Percentiles rank a stretch among this genome's conserved stretches.
Conservation (phyloP, 768 basidiomycete species). For the Serendipita sp. region DNA sequence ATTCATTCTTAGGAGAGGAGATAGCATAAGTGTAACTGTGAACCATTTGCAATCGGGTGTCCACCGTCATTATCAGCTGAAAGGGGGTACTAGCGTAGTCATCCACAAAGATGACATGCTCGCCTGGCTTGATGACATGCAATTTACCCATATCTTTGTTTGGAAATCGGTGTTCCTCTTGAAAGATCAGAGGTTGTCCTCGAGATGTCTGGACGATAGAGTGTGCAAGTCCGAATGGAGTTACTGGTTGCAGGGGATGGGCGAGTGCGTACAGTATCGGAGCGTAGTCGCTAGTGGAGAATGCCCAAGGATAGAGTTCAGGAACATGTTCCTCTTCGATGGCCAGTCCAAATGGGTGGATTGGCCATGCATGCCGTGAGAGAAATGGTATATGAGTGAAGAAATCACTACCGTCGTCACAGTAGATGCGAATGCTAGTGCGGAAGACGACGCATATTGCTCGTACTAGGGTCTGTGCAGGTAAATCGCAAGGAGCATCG, state of each 20-base stretch:
- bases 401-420: conserved; percentile 55
- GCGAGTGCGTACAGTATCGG: conserved; percentile 70
- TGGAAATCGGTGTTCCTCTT: conserved; percentile 7
- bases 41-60: background rate
- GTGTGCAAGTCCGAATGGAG: conserved; percentile 47
- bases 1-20: background rate
- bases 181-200: conserved; percentile 6
- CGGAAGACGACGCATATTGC: conserved; percentile 67
- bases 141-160: conserved; percentile 9
- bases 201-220: conserved; percentile 13
- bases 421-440: conserved; percentile 53
- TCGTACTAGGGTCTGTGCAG: conserved; percentile 26
- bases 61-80: conserved; percentile 6
- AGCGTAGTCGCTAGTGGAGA: conserved; percentile 48
- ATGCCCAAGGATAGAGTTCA: conserved; percentile 46
- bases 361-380: conserved; percentile 61
- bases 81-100: conserved; percentile 6
- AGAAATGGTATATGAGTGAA: conserved; percentile 70
- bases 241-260: conserved; percentile 59
- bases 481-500: background rate
- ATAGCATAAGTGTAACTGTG: background rate
- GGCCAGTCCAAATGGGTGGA: conserved; percentile 62
- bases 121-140: conserved; percentile 6
- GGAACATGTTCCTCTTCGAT: conserved; percentile 52
- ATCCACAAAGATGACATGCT: conserved; percentile 2